Evolutionary conservation across 306 rosid species (phyloP).

Genomic region (Crotalaria pallida): DNA sequence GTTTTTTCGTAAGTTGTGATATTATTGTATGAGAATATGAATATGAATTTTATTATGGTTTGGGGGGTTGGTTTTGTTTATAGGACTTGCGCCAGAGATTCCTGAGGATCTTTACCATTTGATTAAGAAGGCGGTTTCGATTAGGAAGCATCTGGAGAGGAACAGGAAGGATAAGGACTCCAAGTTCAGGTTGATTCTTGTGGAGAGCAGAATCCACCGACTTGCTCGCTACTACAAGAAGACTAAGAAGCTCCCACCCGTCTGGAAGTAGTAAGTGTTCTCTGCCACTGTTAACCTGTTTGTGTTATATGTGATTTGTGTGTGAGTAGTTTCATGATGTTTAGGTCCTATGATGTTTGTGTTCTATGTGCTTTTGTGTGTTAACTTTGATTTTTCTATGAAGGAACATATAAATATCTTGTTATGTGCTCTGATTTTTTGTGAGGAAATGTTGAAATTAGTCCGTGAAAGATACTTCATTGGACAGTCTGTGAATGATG

Average conservation of each 20-base stretch:
- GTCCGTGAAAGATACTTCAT: not conserved
- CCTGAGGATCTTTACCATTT: slow-evolving; percentile 94
- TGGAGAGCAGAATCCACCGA: slow-evolving; percentile 89
- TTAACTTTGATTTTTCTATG: not conserved
- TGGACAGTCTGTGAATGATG: not conserved
- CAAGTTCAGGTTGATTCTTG: slow-evolving; percentile 83
- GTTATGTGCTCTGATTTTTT: not conserved
- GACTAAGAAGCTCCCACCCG: slow-evolving; percentile 92
- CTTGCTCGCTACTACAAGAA: slow-evolving; percentile 85
- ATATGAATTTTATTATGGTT: not conserved
- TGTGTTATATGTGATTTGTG: not conserved
- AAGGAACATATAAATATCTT: not conserved
- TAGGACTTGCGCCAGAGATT: slow-evolving; percentile 88
- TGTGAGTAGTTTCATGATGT: not conserved
- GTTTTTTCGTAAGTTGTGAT: not conserved
- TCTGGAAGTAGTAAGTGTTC: slow-evolving; percentile 75
- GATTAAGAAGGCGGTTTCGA: slow-evolving; percentile 84
- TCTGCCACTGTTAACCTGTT: not conserved
- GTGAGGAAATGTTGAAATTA: not conserved
- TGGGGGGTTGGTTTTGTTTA: not conserved
- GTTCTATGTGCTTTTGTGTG: not conserved
- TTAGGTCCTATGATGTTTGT: not conserved
- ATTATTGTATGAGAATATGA: not conserved
- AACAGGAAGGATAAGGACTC: slow-evolving; percentile 86
- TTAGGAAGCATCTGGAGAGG: slow-evolving; percentile 86